A percentile compares a stretch with the other conserved stretches of the same genome.
Evolutionary conservation across 2,329 filamentous ascomycete genomes (phyloP).

Genomic region (Fusarium sp.): DNA sequence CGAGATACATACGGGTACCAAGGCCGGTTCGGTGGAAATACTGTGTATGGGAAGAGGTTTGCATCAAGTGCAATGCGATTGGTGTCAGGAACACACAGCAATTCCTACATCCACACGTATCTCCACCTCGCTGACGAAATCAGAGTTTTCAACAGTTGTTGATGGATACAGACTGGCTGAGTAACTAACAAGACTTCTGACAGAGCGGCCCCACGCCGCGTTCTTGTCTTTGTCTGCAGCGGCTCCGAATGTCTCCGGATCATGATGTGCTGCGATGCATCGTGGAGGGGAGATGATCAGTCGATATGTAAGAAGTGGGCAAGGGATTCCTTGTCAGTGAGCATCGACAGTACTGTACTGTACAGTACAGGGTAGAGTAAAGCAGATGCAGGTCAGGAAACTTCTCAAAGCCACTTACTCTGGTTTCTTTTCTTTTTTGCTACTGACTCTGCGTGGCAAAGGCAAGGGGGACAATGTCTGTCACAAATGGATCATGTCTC

Average conservation of each 20-base stretch:
- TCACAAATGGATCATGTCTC: constrained; percentile 19
- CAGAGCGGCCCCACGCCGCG: constrained; percentile 40
- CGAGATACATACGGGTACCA: not conserved
- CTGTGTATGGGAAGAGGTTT: not conserved
- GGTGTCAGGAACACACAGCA: not conserved
- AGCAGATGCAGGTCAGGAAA: not conserved
- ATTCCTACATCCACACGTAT: constrained; percentile 27
- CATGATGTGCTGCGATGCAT: constrained; percentile 33
- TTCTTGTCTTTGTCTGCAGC: constrained; percentile 19
- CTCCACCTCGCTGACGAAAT: constrained; percentile 37
- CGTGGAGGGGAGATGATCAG: constrained; percentile 31
- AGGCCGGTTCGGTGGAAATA: not conserved
- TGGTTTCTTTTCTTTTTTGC: not conserved
- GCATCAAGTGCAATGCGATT: constrained; percentile 1
- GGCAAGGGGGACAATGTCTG: constrained; percentile 5
- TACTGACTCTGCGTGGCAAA: not conserved
- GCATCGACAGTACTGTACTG: not conserved
- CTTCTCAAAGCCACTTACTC: not conserved
- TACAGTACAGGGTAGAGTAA: not conserved
- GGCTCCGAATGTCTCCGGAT: constrained; percentile 44
- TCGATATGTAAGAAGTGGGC: constrained; percentile 17
- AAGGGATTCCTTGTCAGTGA: constrained; percentile 20
- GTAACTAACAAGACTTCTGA: constrained; percentile 13
- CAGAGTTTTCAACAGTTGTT: constrained; percentile 27
- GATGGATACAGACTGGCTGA: too few species aligned